Evolutionary conservation across 148 eudicot genomes (phyloP).

Genomic region (Rhododendron griersonianum): DNA sequence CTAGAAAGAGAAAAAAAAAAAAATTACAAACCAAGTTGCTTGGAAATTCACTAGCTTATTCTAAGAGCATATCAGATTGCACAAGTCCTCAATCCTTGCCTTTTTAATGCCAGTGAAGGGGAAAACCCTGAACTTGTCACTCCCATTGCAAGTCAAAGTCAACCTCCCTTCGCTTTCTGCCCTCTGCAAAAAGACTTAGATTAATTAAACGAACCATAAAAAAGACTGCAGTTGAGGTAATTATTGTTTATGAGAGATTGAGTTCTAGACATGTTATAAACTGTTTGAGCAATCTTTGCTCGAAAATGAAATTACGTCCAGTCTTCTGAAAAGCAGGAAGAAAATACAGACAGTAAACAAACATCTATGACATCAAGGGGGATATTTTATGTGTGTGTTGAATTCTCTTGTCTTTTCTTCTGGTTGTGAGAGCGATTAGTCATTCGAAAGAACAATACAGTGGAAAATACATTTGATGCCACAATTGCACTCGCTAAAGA

Average conservation of each 20-base stretch:
- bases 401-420: not conserved
- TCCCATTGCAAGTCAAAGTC: slow-evolving; percentile 46
- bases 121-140: slow-evolving; percentile 53
- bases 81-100: slow-evolving; percentile 54
- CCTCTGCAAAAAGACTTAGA: slow-evolving; percentile 29
- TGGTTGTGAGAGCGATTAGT: not conserved
- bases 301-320: not conserved
- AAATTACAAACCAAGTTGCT: not conserved
- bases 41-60: not conserved
- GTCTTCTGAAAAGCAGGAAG: not conserved
- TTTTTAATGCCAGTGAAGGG: slow-evolving; percentile 45
- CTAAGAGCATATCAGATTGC: slow-evolving; percentile 59
- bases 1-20: not conserved
- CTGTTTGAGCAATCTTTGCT: not conserved
- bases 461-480: not conserved
- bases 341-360: not conserved
- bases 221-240: not conserved
- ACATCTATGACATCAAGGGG: not conserved
- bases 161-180: slow-evolving; percentile 38
- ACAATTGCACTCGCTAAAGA: not conserved
- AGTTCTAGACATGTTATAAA: not conserved
- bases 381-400: not conserved
- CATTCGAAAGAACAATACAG: not conserved
- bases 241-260: not conserved
- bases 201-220: not conserved